Base-by-base conservation (phyloP, 1,139 yeast genomes). In the Saccharomyces uvarum region DNA sequence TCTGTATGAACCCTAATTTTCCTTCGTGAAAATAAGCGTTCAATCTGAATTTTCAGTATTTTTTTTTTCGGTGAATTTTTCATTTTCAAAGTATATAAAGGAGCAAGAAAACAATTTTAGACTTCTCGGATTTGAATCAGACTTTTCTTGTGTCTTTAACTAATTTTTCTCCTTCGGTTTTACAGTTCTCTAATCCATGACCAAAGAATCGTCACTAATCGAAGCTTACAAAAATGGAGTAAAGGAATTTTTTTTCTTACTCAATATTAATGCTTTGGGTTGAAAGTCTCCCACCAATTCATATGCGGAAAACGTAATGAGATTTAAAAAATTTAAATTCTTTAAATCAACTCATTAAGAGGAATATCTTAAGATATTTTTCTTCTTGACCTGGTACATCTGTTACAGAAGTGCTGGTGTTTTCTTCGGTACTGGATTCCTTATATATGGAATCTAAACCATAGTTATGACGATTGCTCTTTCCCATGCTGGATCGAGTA, bases 261-360 rank as follows among this genome's bases (percentile, higher is more conserved):
- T 56, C 70, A 62, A 47, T 26, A 27, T 51, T 55, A 59, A 70
- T 70, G 89, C 90, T 85, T 86, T 81, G 93, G 95, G 95, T 61
- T 51, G 93, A 86, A 86, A 86, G 95, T 86, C 95, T 86, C 93
- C 95, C 85, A 90, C 88, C 90, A 72, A 69, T 65, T 62, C 75
- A 71, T 83, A 61, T 70, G 73, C 74, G 76, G 76, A 74, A 73
- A 74, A 68, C 76, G 74, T 63, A 70, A 62, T 69, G 75, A 72
- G 75, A 68, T 65, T 67, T 63, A 68, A 67, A 69, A 67, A 68
- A 67, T 66, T 63, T 61, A 64, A 59, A 66, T 52, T 65, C 59
- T 66, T 67, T 70, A 69, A 65, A 67, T 65, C 68, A 61, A 68
- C 72, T 69, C 71, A 66, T 64, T 67, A 67, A 56, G 53, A 11